Conservation (phyloP, 176 grass and related monocot genomes). For the Rhipidocladum racemiflorum region DNA sequence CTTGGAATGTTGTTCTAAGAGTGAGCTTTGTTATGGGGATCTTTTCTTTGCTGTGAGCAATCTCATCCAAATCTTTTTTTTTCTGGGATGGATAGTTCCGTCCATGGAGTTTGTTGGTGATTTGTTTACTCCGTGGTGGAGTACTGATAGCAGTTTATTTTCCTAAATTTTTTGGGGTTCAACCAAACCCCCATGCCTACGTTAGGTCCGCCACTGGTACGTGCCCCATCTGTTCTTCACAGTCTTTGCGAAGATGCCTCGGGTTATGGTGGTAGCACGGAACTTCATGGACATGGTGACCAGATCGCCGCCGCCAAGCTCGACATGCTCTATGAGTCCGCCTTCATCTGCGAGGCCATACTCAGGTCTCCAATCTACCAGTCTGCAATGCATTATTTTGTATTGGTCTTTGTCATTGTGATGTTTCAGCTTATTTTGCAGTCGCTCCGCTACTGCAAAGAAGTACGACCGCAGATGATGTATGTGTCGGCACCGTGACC, state of each 20-base stretch:
- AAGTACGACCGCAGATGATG: conserved; percentile 83
- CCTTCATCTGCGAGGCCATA: conserved; percentile 92
- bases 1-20: too few relatives aligned
- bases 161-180: too few relatives aligned
- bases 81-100: too few relatives aligned
- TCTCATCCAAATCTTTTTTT: too few relatives aligned
- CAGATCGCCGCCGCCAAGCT: conserved; percentile 55
- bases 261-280: conserved; percentile 78
- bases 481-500: conserved; percentile 49
- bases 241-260: conserved; percentile 63
- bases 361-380: conserved; percentile 47
- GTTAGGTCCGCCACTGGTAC: neutral
- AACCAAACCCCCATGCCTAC: too few relatives aligned
- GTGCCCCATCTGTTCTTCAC: neutral
- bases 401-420: neutral
- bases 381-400: neutral
- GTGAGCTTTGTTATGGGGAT: too few relatives aligned
- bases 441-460: conserved; percentile 82
- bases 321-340: conserved; percentile 73
- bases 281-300: conserved; percentile 99
- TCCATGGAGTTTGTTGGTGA: too few relatives aligned
- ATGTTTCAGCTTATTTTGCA: conserved; percentile 14
- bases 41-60: too few relatives aligned
- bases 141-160: too few relatives aligned
- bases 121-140: too few relatives aligned